These are phyloP conservation scores for Linum usitatissimum DNA, from an alignment of 345 rosid genomes.

Conservation along the genomic window DNA sequence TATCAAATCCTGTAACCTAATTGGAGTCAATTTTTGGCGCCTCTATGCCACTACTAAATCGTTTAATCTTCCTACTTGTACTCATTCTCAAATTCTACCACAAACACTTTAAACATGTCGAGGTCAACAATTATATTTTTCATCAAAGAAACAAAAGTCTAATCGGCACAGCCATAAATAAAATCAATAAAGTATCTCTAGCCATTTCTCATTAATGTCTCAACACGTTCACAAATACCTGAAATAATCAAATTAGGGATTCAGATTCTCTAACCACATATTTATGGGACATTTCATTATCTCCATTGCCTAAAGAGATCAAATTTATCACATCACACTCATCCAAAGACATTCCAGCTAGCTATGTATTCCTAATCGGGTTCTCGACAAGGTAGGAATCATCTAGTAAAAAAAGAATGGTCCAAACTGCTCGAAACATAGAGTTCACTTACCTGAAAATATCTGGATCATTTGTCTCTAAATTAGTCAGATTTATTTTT, in stretches of 20 bases:
- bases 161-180: neutral
- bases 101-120: conserved; percentile 1
- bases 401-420: no score
- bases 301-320: neutral
- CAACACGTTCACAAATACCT: conserved; percentile 1
- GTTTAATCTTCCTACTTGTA: neutral
- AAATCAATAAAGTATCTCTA: neutral
- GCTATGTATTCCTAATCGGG: no score
- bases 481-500: no score
- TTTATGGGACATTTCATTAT: neutral
- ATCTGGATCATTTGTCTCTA: no score
- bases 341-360: no score
- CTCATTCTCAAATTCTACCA: neutral
- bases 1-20: neutral
- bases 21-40: neutral
- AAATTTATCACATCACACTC: neutral
- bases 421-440: no score
- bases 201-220: neutral
- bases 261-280: neutral
- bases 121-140: neutral
- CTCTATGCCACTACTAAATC: neutral
- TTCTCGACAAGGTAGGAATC: no score
- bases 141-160: neutral
- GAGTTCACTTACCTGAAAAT: no score
- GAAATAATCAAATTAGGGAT: neutral